Percentiles rank a stretch among this genome's conserved stretches.
These are phyloP conservation scores for Entomortierella chlamydospora DNA, from an alignment of 192 early-diverging fungal species.

Conservation along the genomic window DNA sequence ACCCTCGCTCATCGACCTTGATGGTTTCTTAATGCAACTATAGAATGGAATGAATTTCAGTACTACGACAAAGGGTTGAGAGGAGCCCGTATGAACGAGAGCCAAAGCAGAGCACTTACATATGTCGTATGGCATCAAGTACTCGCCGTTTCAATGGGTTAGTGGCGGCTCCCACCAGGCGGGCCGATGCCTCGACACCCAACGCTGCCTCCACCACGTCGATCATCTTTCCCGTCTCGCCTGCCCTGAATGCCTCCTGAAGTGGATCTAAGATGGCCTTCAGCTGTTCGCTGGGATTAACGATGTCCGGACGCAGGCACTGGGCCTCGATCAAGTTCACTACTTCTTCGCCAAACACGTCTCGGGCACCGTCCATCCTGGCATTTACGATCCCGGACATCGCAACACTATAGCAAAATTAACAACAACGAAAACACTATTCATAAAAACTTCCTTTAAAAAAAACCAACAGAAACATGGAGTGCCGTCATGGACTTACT, in stretches of 20 bases:
- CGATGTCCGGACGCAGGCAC: conserved; percentile 17
- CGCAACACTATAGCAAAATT: conserved; percentile 18
- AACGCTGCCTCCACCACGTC: conserved; percentile 19
- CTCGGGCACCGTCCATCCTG: conserved; percentile 21
- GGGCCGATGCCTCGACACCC: conserved; percentile 19
- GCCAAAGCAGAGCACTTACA: conserved; percentile 9
- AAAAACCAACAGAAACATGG: conserved; percentile 4
- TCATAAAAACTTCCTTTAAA: neutral
- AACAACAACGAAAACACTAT: neutral
- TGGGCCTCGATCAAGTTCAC: conserved; percentile 17
- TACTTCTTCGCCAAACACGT: conserved; percentile 13
- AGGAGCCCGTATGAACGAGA: neutral
- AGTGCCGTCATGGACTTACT: conserved; percentile 11
- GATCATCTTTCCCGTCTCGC: conserved; percentile 4
- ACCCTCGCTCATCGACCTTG: conserved; percentile 22
- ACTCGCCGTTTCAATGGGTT: conserved; percentile 12
- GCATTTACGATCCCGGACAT: conserved; percentile 26
- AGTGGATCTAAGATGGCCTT: conserved; percentile 6
- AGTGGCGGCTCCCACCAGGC: neutral
- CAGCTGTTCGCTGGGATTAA: conserved; percentile 15
- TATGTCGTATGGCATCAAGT: conserved; percentile 23
- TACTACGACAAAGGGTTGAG: neutral
- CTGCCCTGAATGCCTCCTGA: conserved; percentile 20
- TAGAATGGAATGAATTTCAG: conserved; percentile 8
- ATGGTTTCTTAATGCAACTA: conserved; percentile 18